Evolutionary conservation across 768 basidiomycete species (phyloP).

Genomic region (Galerina sulciceps): DNA sequence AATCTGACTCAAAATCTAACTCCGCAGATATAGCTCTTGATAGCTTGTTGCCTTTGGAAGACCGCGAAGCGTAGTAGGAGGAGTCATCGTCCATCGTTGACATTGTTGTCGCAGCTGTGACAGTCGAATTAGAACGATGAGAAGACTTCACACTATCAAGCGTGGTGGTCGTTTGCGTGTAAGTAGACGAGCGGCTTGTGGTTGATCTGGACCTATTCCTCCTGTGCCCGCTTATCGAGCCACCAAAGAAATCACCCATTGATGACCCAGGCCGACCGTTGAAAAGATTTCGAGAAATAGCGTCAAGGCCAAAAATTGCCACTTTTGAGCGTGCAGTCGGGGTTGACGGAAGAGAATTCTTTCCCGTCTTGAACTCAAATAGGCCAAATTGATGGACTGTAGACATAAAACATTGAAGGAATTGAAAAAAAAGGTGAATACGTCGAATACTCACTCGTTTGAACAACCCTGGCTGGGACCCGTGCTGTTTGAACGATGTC

Average conservation of each 20-base stretch:
- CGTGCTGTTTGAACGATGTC: conserved; percentile 81
- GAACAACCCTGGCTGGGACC: conserved; percentile 75
- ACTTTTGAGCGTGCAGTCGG: conserved; percentile 82
- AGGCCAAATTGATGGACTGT: conserved; percentile 87
- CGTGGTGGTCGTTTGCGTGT: conserved; percentile 72
- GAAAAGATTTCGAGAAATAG: conserved; percentile 89
- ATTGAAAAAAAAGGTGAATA: neutral
- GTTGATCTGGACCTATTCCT: conserved; percentile 65
- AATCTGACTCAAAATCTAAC: conserved; percentile 34
- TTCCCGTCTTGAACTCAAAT: conserved; percentile 83
- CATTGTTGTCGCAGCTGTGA: conserved; percentile 66
- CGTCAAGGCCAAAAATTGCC: conserved; percentile 89
- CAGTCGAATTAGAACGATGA: conserved; percentile 69
- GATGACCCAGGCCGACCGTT: conserved; percentile 66
- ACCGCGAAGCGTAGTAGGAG: conserved; percentile 45
- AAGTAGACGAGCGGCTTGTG: conserved; percentile 71
- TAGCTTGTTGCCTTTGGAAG: conserved; percentile 54
- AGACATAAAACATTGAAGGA: conserved; percentile 5
- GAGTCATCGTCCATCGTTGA: conserved; percentile 67
- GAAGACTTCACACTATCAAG: conserved; percentile 74
- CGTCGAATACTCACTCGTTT: conserved; percentile 71
- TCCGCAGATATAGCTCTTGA: conserved; percentile 46
- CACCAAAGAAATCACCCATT: conserved; percentile 75
- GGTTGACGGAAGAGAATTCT: conserved; percentile 78
- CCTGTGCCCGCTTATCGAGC: conserved; percentile 68